These are phyloP conservation scores for Cryptococcus floricola DNA, from an alignment of 1,284 basidiomycete genomes.

Conservation along the genomic window DNA sequence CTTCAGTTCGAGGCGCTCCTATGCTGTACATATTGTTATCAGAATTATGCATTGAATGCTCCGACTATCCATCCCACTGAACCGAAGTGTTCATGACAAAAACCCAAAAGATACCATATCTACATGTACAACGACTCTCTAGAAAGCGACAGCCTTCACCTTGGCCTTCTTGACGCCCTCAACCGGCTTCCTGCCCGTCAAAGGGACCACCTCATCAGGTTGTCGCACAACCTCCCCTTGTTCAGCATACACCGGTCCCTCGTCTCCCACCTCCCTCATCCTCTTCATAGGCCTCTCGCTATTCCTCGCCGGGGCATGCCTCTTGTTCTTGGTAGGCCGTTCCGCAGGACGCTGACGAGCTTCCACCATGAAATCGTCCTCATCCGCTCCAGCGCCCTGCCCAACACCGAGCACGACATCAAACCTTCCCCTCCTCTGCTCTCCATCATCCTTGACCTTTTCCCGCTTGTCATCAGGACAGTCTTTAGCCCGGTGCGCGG, in stretches of 20 bases:
- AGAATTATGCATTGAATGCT: too few species aligned
- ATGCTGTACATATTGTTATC: too few species aligned
- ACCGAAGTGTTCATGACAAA: neutral
- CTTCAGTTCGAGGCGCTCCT: too few species aligned
- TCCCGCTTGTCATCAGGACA: constrained; percentile 57
- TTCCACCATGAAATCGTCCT: constrained; percentile 85
- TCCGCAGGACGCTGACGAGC: constrained; percentile 57
- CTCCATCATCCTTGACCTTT: constrained; percentile 19
- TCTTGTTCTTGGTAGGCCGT: constrained; percentile 21
- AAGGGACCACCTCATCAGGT: constrained; percentile 1
- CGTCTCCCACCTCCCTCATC: constrained; percentile 14
- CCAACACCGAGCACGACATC: constrained; percentile 29
- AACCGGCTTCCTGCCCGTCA: constrained; percentile 10
- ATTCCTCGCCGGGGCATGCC: constrained; percentile 39
- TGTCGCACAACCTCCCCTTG: neutral
- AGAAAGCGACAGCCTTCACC: constrained; percentile 32
- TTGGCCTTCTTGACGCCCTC: constrained; percentile 14
- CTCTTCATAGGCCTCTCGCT: constrained; percentile 25
- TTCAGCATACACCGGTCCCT: constrained; percentile 7
- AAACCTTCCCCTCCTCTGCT: constrained; percentile 68
- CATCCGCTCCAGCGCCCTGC: constrained; percentile 66
- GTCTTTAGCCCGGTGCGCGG: constrained; percentile 78
- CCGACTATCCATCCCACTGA: too few species aligned
- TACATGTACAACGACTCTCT: neutral
- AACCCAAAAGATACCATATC: neutral